Evolutionary conservation across 1,139 yeast genomes (phyloP), one percentile per base, ranked within the genome.

Genomic region (Lodderomyces jiufengensis): DNA sequence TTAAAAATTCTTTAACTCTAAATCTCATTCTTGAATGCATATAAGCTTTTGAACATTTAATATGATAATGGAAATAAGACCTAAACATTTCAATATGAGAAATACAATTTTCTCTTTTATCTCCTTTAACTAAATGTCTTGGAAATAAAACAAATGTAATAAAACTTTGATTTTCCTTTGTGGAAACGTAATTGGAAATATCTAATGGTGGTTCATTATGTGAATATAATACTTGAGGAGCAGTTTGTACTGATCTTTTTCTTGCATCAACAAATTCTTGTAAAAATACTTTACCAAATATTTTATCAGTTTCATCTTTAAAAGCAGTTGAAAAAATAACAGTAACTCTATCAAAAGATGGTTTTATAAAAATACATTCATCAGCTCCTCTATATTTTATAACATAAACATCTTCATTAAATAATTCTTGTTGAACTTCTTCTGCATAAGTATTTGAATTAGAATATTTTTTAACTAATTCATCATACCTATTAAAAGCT

Each of bases 1-100:
- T 92, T 57, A 90, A 77, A 68, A 90, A 92, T 54, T 94, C 95
- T 50, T 84, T 80, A 28, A 92, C 97, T 52, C 98, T 78, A 63
- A 73, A 86, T 64, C 99, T 80, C 98, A 92, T 92, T 72, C 99
- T 80, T 40, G 96, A 87, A 64, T 92, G 99, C 84, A 92, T 82
- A 67, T 86, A 94, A 27, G 98, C 97, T 72, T 92, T 92, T 44
- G 96, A 88, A 61, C 97, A 90, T 66, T 92, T 92, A 68, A 92
- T 92, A 59, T 92, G 99, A 65, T 90, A 92, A 61, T 92, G 98
- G 83, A 92, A 90, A 64, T 90, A 92, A 58, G 88, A 94, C 63
- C 99, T 76, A 67, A 92, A 94, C 45, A 86, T 73, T 57, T 88
- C 90, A 52, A 92, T 84, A 60, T 86, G 95, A 27, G 94, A 80